Percentiles rank a stretch among this genome's conserved stretches.
Evolutionary conservation across 495 filamentous ascomycete genomes (phyloP).

Genomic region (Xylaria nigripes): DNA sequence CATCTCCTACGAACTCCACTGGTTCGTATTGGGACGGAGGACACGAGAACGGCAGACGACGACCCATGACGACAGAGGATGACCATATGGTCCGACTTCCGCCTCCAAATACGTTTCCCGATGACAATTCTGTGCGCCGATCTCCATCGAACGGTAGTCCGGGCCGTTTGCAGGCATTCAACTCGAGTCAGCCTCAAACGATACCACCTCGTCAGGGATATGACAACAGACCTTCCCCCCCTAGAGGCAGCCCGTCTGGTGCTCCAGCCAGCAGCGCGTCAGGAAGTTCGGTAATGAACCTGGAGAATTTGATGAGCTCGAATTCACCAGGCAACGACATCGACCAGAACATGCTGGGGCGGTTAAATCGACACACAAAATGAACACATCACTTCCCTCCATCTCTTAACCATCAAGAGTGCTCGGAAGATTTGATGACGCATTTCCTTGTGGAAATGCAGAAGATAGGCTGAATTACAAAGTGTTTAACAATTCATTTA

Average conservation of each 20-base stretch:
- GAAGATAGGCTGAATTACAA: too few relatives aligned
- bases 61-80: constrained; percentile 34
- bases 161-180: constrained; percentile 29
- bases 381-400: not conserved
- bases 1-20: constrained; percentile 27
- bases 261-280: constrained; percentile 18
- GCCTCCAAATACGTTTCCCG: constrained; percentile 36
- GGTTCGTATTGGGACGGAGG: constrained; percentile 24
- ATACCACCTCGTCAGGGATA: constrained; percentile 18
- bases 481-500: too few relatives aligned
- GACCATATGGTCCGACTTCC: constrained; percentile 31
- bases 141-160: constrained; percentile 38
- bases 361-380: constrained; percentile 21
- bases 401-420: not conserved
- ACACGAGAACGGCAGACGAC: constrained; percentile 21
- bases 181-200: constrained; percentile 5
- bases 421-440: not conserved
- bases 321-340: constrained; percentile 27
- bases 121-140: constrained; percentile 38
- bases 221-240: constrained; percentile 20
- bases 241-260: constrained; percentile 20
- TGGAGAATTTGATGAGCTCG: constrained; percentile 34
- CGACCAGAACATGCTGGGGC: constrained; percentile 38
- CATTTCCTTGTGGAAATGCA: not conserved
- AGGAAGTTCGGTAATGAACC: constrained; percentile 34